Conservation (phyloP, 2,329 filamentous ascomycete genomes). For the Metarhizium anisopliae region DNA sequence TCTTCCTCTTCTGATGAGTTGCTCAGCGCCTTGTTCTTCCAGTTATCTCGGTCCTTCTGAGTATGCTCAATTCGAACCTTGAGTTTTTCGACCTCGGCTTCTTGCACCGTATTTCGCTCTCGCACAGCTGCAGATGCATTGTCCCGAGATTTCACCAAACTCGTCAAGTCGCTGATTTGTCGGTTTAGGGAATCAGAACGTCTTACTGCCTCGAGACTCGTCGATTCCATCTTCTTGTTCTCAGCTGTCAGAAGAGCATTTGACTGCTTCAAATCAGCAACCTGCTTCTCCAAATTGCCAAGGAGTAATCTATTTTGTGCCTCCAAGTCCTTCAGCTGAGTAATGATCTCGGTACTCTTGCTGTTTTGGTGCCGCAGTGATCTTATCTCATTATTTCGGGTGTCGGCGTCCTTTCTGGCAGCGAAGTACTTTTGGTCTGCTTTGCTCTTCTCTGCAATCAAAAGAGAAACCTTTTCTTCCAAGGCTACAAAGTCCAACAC, state of each 20-base stretch:
- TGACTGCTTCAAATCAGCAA: conserved; percentile 72
- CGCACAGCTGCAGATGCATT: conserved; percentile 39
- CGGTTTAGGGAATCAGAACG: conserved; percentile 62
- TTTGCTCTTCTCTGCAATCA: conserved; percentile 85
- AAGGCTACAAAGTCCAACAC: conserved; percentile 64
- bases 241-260: conserved; percentile 63
- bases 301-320: conserved; percentile 65
- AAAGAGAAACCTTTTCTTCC: conserved; percentile 67
- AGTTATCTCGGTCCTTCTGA: conserved; percentile 74
- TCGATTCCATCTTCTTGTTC: conserved; percentile 65
- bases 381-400: conserved; percentile 70
- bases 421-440: conserved; percentile 98
- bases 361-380: conserved; percentile 72
- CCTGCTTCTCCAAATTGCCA: conserved; percentile 82
- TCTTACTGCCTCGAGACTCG: conserved; percentile 60
- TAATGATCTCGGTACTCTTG: conserved; percentile 88
- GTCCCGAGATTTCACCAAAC: conserved; percentile 68
- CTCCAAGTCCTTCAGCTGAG: conserved; percentile 87
- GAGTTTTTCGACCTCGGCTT: conserved; percentile 71
- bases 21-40: conserved; percentile 74
- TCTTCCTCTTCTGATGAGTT: conserved; percentile 78
- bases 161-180: conserved; percentile 70
- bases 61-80: conserved; percentile 68
- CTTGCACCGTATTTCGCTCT: conserved; percentile 52
- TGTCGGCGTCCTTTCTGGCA: conserved; percentile 88